phyloP scores from a whole-genome alignment of 2,329 filamentous ascomycete genomes.

The Lanzia echinophila region DNA sequence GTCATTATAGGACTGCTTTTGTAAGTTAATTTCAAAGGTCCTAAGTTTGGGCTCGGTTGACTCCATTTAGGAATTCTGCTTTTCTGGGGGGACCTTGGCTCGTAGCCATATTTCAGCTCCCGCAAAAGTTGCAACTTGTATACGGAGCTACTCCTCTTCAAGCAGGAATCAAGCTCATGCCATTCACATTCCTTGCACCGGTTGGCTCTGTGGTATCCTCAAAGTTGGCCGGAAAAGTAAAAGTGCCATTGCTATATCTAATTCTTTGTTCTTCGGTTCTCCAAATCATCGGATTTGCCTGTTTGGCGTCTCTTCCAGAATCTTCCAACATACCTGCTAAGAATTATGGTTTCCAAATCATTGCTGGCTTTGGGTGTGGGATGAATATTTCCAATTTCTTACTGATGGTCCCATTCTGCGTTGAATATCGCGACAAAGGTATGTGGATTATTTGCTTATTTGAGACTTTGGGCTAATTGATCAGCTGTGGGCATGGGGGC shows the following conservation, averaged over 20 bases:
- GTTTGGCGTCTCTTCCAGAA: neutral
- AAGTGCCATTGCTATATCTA: neutral
- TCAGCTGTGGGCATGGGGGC: neutral
- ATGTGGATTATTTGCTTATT: neutral
- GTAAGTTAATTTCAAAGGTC: conserved; percentile 7
- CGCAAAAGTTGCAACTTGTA: neutral
- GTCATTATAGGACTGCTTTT: conserved; percentile 10
- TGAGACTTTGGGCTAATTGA: neutral
- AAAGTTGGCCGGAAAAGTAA: neutral
- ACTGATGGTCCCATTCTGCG: neutral
- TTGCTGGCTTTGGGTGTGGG: neutral
- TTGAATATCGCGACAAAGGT: neutral
- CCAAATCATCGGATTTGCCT: neutral
- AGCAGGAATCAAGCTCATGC: neutral
- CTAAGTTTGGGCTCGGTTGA: no score
- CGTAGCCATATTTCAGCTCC: neutral
- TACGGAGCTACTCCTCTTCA: neutral
- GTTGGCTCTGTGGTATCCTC: neutral
- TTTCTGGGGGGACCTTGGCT: neutral
- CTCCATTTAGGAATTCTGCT: no score
- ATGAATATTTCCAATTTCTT: neutral
- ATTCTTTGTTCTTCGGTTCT: neutral
- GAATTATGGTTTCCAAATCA: neutral
- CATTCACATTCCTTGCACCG: neutral
- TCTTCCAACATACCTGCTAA: neutral